Evolutionary conservation across 2,329 filamentous ascomycete genomes (phyloP).

Genomic region (Didymella glomerata): DNA sequence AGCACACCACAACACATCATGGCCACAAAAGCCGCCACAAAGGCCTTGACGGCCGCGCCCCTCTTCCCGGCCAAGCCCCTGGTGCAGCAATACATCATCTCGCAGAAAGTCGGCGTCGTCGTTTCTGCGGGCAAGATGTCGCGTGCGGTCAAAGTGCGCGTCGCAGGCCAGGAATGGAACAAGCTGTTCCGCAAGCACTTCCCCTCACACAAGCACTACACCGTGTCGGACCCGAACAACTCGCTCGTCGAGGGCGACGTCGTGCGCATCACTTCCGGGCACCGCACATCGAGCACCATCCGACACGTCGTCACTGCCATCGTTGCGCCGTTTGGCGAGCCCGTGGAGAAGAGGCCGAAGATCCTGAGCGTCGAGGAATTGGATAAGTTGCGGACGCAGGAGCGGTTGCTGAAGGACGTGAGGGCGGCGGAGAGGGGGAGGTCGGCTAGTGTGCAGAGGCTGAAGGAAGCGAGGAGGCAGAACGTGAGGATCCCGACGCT

Average conservation of each 20-base stretch:
- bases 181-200: slow-evolving; percentile 76
- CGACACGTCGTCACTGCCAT: slow-evolving; percentile 79
- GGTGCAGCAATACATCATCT: slow-evolving; percentile 39
- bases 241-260: slow-evolving; percentile 79
- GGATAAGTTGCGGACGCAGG: slow-evolving; percentile 62
- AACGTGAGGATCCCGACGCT: slow-evolving; percentile 41
- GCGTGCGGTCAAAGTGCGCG: slow-evolving; percentile 79
- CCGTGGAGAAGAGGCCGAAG: slow-evolving; percentile 70
- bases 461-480: slow-evolving; percentile 40
- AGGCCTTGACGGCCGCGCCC: slow-evolving; percentile 30
- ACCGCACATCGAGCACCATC: slow-evolving; percentile 71
- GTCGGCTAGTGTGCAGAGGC: slow-evolving; percentile 36
- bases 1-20: slow-evolving; percentile 28
- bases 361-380: slow-evolving; percentile 72
- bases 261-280: slow-evolving; percentile 72
- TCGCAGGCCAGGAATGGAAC: slow-evolving; percentile 77
- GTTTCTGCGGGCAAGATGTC: slow-evolving; percentile 80
- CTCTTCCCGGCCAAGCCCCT: slow-evolving; percentile 15
- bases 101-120: slow-evolving; percentile 67
- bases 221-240: slow-evolving; percentile 80
- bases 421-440: slow-evolving; percentile 55
- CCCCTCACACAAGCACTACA: slow-evolving; percentile 68
- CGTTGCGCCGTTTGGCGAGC: slow-evolving; percentile 72
- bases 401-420: slow-evolving; percentile 66
- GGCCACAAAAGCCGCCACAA: slow-evolving; percentile 33